These are phyloP conservation scores for Rhizophora mangle DNA, from an alignment of 345 rosid species.

Conservation along the genomic window DNA sequence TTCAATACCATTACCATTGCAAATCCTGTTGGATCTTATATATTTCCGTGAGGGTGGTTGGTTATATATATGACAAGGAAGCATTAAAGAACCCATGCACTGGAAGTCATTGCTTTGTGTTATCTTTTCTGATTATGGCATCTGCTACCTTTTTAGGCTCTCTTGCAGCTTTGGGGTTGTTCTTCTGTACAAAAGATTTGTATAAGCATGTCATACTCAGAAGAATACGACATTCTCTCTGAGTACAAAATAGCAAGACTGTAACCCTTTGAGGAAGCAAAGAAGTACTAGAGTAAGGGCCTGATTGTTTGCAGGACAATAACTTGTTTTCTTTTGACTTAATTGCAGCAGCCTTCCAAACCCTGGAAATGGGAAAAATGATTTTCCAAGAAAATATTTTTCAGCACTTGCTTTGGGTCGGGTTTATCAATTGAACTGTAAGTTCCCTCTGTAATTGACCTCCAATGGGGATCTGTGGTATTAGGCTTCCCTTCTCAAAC, in stretches of 20 bases:
- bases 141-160: constrained; percentile 38
- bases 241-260: constrained; percentile 12
- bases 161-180: constrained; percentile 39
- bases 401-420: too few relatives aligned
- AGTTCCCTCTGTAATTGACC: too few relatives aligned
- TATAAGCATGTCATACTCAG: constrained; percentile 29
- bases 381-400: too few relatives aligned
- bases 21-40: constrained; percentile 49
- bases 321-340: too few relatives aligned
- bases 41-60: constrained; percentile 50
- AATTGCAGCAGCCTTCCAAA: too few relatives aligned
- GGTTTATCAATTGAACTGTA: too few relatives aligned
- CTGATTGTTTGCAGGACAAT: too few relatives aligned
- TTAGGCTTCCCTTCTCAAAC: too few relatives aligned
- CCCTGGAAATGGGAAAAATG: too few relatives aligned
- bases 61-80: constrained; percentile 45
- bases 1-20: constrained; percentile 52
- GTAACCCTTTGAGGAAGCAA: neutral
- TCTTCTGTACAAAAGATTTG: constrained; percentile 36
- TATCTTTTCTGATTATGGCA: constrained; percentile 48
- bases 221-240: constrained; percentile 19
- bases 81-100: constrained; percentile 33
- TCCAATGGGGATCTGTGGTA: too few relatives aligned
- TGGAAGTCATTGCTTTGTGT: constrained; percentile 47
- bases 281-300: too few relatives aligned